These are phyloP conservation scores for Gynostemma pentaphyllum DNA, from an alignment of 306 rosid genomes.

Conservation along the genomic window DNA sequence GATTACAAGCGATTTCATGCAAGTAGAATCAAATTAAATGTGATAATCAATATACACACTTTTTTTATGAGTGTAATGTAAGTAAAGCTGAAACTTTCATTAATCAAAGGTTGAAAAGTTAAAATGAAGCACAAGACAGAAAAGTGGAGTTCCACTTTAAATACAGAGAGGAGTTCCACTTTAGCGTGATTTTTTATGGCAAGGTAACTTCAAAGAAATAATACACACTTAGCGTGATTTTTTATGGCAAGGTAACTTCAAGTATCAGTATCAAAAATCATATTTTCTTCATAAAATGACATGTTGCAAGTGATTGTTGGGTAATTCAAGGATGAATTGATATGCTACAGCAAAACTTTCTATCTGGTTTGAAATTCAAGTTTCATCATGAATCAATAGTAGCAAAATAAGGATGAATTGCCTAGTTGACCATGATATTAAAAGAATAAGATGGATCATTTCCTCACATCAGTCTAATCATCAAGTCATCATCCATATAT, in stretches of 20 bases:
- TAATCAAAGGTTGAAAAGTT: no score
- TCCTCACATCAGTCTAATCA: neutral
- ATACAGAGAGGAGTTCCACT: no score
- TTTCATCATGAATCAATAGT: neutral
- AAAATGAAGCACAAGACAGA: no score
- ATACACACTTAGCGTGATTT: neutral
- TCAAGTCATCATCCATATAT: neutral
- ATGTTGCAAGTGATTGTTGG: no score
- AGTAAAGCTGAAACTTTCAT: no score
- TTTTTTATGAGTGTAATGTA: no score
- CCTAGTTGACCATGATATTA: no score
- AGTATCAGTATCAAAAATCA: neutral
- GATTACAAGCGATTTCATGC: neutral
- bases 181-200: no score
- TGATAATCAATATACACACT: neutral
- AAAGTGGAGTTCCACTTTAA: no score
- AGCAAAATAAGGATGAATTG: neutral
- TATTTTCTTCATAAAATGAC: neutral
- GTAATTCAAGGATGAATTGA: no score
- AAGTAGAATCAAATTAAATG: neutral
- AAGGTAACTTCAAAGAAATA: slow-evolving; percentile 9
- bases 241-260: neutral
- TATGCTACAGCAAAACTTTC: neutral
- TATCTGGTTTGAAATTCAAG: neutral
- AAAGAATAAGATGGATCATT: no score